These are phyloP conservation scores for Priceomyces haplophilus DNA, from an alignment of 805 yeast genomes.

Conservation along the genomic window DNA sequence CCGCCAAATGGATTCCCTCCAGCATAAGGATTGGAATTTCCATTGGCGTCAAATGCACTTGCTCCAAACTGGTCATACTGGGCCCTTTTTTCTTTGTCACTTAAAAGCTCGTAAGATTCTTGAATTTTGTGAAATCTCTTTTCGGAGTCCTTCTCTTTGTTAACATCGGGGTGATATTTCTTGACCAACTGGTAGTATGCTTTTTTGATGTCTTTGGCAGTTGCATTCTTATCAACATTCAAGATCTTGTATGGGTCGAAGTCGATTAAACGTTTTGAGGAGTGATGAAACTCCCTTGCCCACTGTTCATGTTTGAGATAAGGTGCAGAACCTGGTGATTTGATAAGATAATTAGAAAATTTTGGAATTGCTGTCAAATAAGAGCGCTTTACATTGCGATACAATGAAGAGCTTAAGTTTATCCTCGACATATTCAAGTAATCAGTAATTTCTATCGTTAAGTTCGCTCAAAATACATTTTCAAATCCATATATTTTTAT, in stretches of 20 bases:
- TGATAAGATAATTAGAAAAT: background rate
- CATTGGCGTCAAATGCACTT: conserved; percentile 69
- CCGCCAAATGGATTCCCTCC: conserved; percentile 45
- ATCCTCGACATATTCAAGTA: conserved; percentile 3
- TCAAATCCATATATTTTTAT: background rate
- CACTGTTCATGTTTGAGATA: background rate
- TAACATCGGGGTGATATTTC: conserved; percentile 93
- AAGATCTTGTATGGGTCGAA: conserved; percentile 81
- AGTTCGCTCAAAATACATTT: background rate
- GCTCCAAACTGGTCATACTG: conserved; percentile 93
- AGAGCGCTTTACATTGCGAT: conserved; percentile 6
- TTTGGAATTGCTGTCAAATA: conserved; percentile 2
- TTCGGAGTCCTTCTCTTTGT: conserved; percentile 86
- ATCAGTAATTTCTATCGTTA: background rate
- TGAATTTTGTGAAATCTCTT: conserved; percentile 88
- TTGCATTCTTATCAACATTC: conserved; percentile 73
- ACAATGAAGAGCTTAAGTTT: conserved; percentile 4
- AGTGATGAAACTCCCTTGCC: conserved; percentile 40
- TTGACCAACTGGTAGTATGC: conserved; percentile 93
- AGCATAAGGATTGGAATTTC: conserved; percentile 47
- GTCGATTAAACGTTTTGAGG: conserved; percentile 25
- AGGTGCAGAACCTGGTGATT: background rate
- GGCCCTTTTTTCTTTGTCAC: conserved; percentile 77
- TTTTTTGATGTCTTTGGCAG: conserved; percentile 84
- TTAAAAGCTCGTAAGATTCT: conserved; percentile 88